A percentile compares a stretch with the other conserved stretches of the same genome.
phyloP scores from a whole-genome alignment of 192 early-diverging fungal genomes.

The Rhizoclosmatium globosum region DNA sequence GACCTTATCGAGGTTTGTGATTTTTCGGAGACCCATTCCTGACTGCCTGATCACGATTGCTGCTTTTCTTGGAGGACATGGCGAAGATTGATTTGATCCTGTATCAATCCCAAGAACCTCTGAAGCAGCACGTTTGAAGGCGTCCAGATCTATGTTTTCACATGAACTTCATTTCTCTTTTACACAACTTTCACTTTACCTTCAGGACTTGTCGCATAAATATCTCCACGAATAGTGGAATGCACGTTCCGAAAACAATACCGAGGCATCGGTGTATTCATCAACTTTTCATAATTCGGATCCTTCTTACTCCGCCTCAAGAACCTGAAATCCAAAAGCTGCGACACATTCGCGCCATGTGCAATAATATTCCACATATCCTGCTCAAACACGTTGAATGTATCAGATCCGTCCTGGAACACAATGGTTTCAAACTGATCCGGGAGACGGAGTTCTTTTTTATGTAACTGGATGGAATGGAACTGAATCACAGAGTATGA shows the following conservation, averaged over 20 bases:
- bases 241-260: constrained; percentile 10
- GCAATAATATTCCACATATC: constrained; percentile 18
- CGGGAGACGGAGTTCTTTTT: background rate
- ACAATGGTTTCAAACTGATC: background rate
- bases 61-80: constrained; percentile 2
- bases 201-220: constrained; percentile 2
- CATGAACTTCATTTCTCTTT: background rate
- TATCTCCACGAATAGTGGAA: constrained; percentile 17
- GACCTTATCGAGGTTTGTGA: background rate
- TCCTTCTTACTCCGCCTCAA: background rate
- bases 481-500: constrained; percentile 8
- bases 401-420: constrained; percentile 5
- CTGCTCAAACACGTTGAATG: background rate
- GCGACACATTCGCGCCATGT: background rate
- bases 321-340: constrained; percentile 8
- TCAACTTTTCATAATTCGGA: background rate
- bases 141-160: background rate
- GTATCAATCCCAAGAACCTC: background rate
- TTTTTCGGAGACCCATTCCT: constrained; percentile 9
- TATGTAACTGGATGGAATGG: constrained; percentile 3
- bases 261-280: background rate
- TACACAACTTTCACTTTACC: background rate
- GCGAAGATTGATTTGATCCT: background rate
- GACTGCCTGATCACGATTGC: background rate
- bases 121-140: constrained; percentile 1